phyloP scores from a whole-genome alignment of 2,329 filamentous ascomycete genomes.

The Aspergillus proliferans region DNA sequence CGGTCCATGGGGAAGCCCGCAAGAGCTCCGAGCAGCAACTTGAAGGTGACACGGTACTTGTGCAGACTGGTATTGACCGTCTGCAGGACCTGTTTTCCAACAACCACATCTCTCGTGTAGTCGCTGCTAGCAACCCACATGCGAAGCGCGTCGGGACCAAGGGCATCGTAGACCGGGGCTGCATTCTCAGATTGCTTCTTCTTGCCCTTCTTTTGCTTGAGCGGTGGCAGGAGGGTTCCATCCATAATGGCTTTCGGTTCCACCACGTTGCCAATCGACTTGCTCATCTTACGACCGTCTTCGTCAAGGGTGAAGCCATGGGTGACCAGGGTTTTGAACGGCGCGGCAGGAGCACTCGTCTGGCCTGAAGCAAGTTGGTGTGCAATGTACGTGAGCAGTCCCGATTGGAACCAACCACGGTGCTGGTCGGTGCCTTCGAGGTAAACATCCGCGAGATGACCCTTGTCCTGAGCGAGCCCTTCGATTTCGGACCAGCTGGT shows the following conservation, averaged over 20 bases:
- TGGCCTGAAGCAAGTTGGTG: conserved; percentile 36
- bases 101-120: conserved; percentile 79
- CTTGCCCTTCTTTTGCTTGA: conserved; percentile 58
- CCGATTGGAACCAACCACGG: conserved; percentile 97
- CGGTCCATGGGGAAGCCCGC: conserved; percentile 47
- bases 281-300: conserved; percentile 96
- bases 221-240: conserved; percentile 66
- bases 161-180: conserved; percentile 53
- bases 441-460: conserved; percentile 67
- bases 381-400: conserved; percentile 78
- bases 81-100: conserved; percentile 71
- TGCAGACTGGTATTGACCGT: conserved; percentile 69
- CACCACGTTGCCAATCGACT: conserved; percentile 86
- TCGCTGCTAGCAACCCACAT: conserved; percentile 90
- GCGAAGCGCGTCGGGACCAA: conserved; percentile 81
- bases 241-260: conserved; percentile 77
- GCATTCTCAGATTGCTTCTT: conserved; percentile 33
- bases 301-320: conserved; percentile 92
- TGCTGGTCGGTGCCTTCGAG: conserved; percentile 95
- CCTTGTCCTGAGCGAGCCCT: conserved; percentile 23
- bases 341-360: conserved; percentile 46
- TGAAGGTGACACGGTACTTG: conserved; percentile 84
- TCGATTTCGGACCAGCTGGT: conserved; percentile 71
- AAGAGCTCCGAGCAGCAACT: conserved; percentile 78
- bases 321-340: conserved; percentile 85